Evolutionary conservation across 306 rosid genomes (phyloP), one percentile per base, ranked within the genome.

Genomic region (Castanea crenata): DNA sequence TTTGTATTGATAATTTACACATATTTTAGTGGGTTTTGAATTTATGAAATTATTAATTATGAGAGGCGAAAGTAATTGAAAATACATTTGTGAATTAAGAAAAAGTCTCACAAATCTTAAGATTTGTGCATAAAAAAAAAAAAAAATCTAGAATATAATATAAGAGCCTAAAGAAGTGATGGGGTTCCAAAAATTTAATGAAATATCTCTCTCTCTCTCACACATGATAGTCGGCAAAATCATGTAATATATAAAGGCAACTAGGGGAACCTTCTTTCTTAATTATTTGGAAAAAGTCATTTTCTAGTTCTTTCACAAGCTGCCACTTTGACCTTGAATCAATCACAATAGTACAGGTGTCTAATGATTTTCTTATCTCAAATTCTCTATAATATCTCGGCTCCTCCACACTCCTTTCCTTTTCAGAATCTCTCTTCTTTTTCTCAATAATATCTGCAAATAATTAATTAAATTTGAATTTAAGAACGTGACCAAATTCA

Each of bases 401-500:
- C 41, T 0, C 41, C 41, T 35, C 41, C 41, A 35, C 41, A 3
- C 41, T 35, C 41, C 41, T 35, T 35, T 35, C 41, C 41, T 35
- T 35, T 35, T 35, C 29, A 27, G 29, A 1, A 1, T 27, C 29
- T 27, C 41, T 35, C 6, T 35, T 35, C 41, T 35, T 35, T 35
- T 35, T 35, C 6, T 35, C 41, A 35, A 35, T 35, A 35, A 4
- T 35, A 35, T 35, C 41, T 35, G 41, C 41, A 3, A 35, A 10
- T n/a, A 32, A 5, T 14, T 18, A n/a, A n/a, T 19, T 18, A 19
- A 18, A 18, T 56, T 19, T 20, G 23, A 56, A 19, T 73, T 56
- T 54, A 38, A 54, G 79, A 64, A 56, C 25, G 51, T 44, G 62
- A 21, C 57, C 31, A 68, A 74, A 68, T 68, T 86, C 85, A 84